Base-by-base conservation (phyloP, 768 basidiomycete species). In the Lanmaoa rubissima region DNA sequence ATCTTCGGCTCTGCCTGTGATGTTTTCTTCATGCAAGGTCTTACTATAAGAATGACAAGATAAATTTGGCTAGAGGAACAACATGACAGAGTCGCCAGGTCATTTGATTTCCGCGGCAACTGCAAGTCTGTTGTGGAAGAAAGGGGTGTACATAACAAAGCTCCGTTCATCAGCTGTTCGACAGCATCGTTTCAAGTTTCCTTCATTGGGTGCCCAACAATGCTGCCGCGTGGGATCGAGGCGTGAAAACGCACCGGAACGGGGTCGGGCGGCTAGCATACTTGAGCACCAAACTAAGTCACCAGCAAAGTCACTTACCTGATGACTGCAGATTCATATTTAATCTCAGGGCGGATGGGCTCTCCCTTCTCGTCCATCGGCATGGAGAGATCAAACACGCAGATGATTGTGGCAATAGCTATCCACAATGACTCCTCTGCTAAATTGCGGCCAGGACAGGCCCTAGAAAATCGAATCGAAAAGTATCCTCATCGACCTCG, bases 401-500 rank as follows among this genome's bases (percentile, higher is more conserved):
- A 36, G 12, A 49, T 19, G 24, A 55, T 49, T 2, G 54, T 36
- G 12, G 39, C 47, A 8, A 55, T 43, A 0, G 54, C 47, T 14
- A 55, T 48, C 54, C 54, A 55, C 40, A 55, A 12, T 41, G 54
- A 36, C 9, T 55, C 54, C 31, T 54, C 54, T 42, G 21, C 54
- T 17, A 54, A 35, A 54, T 36, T 14, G 40, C 54, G 54, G 16
- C 54, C 54, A 21, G 54, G 54, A 19, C 54, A 54, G 3, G 31
- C n/a, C 40, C 54, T 54, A 19, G 34, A 28, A 28, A 35, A 24
- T 35, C 35, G 13, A 14, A 35, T 35, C 13, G 5, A 14, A 34
- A 14, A 35, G 35, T 14, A 28, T 35, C 4, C 4, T 35, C 35
- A 14, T 35, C 35, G 5, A 35, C 35, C 13, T 28, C 35, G 1